phyloP scores from a whole-genome alignment of 345 rosid species.

The Eucalyptus pumila region DNA sequence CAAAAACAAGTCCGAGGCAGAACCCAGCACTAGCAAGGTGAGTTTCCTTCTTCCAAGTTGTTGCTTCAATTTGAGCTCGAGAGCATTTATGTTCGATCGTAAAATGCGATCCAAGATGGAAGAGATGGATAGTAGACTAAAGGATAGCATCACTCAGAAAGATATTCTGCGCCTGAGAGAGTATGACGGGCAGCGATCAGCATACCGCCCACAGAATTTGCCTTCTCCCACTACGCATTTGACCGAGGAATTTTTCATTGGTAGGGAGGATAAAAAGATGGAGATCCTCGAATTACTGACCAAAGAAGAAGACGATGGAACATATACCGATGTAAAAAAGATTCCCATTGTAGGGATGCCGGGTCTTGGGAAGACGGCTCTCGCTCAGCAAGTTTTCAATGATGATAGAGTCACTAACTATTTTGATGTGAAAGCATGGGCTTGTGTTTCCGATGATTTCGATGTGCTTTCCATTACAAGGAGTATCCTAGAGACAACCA shows the following conservation, averaged over 20 bases:
- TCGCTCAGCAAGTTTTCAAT: constrained; percentile 1
- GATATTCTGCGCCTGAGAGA: too few species aligned
- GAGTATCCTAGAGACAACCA: background rate
- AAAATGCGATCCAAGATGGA: too few species aligned
- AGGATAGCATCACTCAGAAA: accelerated
- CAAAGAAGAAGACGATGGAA: too few species aligned
- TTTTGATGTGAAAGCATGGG: background rate
- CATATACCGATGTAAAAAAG: too few species aligned
- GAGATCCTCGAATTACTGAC: too few species aligned
- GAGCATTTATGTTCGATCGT: accelerated
- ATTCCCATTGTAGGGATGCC: background rate
- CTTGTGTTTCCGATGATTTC: background rate
- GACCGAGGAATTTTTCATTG: accelerated
- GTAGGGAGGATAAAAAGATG: too few species aligned
- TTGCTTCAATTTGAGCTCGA: too few species aligned
- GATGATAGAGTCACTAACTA: background rate
- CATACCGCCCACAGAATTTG: too few species aligned
- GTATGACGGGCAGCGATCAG: too few species aligned
- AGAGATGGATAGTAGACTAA: accelerated
- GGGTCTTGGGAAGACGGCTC: constrained; percentile 6
- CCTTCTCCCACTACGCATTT: too few species aligned
- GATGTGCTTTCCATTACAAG: background rate
- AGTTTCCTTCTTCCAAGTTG: accelerated
- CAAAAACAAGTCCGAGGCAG: accelerated
- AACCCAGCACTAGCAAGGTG: too few species aligned